Conservation (phyloP, 1,139 yeast species). For the Protomyces lactucae-debilis region DNA sequence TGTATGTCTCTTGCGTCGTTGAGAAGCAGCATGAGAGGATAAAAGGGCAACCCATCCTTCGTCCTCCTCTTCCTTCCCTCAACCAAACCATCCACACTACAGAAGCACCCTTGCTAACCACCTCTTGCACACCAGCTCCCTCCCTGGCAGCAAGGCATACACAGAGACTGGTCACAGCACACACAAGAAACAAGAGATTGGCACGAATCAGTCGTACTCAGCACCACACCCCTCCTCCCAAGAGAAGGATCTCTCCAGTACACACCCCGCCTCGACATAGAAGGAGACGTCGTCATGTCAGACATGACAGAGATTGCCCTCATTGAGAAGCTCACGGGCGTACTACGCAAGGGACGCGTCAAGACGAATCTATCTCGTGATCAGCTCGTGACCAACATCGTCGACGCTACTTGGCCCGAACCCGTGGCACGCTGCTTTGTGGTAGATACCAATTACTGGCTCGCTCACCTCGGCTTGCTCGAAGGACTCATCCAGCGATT, state of each 20-base stretch:
- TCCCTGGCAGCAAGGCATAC: neutral
- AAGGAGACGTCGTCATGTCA: neutral
- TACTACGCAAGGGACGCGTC: neutral
- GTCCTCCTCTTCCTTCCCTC: neutral
- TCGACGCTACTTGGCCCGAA: neutral
- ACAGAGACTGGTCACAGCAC: neutral
- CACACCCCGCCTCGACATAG: neutral
- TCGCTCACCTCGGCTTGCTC: constrained; percentile 58
- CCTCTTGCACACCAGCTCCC: neutral
- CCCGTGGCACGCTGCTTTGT: constrained; percentile 44
- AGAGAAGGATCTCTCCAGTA: neutral
- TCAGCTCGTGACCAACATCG: neutral
- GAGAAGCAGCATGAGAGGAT: neutral
- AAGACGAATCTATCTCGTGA: neutral
- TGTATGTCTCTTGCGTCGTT: neutral
- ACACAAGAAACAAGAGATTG: neutral
- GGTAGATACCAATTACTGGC: constrained; percentile 71
- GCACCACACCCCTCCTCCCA: neutral
- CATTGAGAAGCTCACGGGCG: neutral
- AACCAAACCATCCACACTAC: neutral
- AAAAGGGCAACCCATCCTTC: neutral
- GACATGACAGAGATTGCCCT: neutral
- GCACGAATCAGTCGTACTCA: neutral
- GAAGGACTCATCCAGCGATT: constrained; percentile 48
- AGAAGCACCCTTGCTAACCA: neutral